Base-by-base conservation (phyloP, 2,329 filamentous ascomycete genomes). In the Fusarium camptoceras region DNA sequence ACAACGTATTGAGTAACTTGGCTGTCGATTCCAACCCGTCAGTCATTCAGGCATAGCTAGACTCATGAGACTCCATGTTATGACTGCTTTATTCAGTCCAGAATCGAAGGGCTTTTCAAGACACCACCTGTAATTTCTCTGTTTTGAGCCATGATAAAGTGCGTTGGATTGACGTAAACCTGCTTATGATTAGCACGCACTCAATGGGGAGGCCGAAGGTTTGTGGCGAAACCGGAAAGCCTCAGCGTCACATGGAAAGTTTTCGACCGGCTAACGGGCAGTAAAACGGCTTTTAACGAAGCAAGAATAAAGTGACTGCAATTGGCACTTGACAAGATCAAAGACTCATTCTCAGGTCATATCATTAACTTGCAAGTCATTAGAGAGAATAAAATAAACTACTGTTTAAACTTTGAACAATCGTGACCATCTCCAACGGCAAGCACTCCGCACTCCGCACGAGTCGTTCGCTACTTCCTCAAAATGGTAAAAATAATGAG, bases 181-280 rank as follows among this genome's bases (percentile, higher is more conserved):
- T 44, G 34, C 25, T 22, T 18, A 53, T 50, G 55, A 41, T 16
- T 51, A 37, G 9, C 20, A 20, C 24, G 37, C 34, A 31, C 41
- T 34, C 22, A 20, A 43, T 44, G 55, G 60, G 20, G 41, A 59
- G 28, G 37, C 61, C 61, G 25, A 54, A 28, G 30, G 50, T 39
- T 18, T 59, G 68, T 60, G 64, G 68, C 68, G 28, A 71, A 64
- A 59, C 28, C 39, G 49, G 48, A 59, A 55, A 70, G 46, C 55
- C 49, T 56, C 68, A 70, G 30, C 64, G 43, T 71, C 68, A 71
- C 59, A 71, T 71, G 68, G 68, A 58, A 71, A 55, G 28, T 49
- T 41, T 22, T 43, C 24, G 18, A 22, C 49, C 63, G 37, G 58
- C 41, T 46, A 56, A 65, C 41, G 61, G 48, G 30, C 44, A 46